Evolutionary conservation across 768 basidiomycete species (phyloP).

Genomic region (Sporobolomyces roseus): DNA sequence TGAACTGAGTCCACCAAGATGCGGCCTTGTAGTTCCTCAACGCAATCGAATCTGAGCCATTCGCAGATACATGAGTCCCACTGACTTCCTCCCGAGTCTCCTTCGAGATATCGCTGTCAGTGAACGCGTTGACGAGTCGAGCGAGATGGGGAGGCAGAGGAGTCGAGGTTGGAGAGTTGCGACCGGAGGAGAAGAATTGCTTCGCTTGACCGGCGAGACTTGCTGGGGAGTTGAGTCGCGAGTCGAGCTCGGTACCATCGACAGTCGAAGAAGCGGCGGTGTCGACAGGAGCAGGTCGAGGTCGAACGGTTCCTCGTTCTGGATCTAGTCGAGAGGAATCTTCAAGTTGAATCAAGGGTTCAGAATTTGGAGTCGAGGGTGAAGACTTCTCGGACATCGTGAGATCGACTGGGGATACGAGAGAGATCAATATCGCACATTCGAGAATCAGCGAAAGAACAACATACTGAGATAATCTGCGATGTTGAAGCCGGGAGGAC

Average conservation of each 20-base stretch:
- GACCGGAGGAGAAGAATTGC: constrained; percentile 23
- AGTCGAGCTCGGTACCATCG: constrained; percentile 40
- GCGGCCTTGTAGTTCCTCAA: constrained; percentile 60
- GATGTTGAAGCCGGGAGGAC: constrained; percentile 92
- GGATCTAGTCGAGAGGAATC: constrained; percentile 25
- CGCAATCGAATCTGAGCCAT: constrained; percentile 66
- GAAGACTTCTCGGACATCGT: constrained; percentile 57
- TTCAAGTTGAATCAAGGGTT: constrained; percentile 28
- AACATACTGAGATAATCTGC: constrained; percentile 88
- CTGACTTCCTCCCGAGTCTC: constrained; percentile 42
- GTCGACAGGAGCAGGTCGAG: not conserved
- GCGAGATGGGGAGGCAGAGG: constrained; percentile 61
- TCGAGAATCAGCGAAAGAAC: not conserved
- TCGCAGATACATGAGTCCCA: constrained; percentile 60
- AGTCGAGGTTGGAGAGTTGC: constrained; percentile 10
- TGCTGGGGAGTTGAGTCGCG: constrained; percentile 10
- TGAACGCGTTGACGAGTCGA: constrained; percentile 69
- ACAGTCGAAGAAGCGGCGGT: not conserved
- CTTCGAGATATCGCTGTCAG: constrained; percentile 60
- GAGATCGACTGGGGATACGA: constrained; percentile 58
- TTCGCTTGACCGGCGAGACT: constrained; percentile 23
- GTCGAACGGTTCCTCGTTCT: constrained; percentile 21
- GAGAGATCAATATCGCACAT: not conserved
- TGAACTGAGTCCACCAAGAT: constrained; percentile 82
- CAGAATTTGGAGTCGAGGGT: not conserved